Evolutionary conservation across 169 alveolate genomes (phyloP), one percentile per base, ranked within the genome.

Genomic region (Eimeria maxima): DNA sequence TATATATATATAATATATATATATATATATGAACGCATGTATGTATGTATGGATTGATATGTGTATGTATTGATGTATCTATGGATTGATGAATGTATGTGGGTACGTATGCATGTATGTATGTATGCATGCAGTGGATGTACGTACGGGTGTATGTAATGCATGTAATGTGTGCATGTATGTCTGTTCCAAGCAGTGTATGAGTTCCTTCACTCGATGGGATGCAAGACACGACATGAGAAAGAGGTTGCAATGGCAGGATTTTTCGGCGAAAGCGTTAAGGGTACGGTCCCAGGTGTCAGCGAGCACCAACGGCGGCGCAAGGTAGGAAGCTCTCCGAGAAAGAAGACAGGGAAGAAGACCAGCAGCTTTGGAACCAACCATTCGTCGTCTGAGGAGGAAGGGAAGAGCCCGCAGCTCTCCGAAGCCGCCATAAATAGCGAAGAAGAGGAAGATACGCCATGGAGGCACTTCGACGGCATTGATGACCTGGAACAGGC

Each of bases 131-230:
- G 38, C 38, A 33, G 1, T 33, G 38, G 1, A 33, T 33, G 38
- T 33, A 33, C 38, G 38, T 33, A 33, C 38, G 38, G 38, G 38
- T 33, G 38, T 33, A 33, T 33, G 38, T 33, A 33, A 33, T 0
- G 38, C 38, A 33, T 33, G 38, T 33, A 33, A 33, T 33, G 38
- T 33, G 38, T 33, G 38, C 38, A 33, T 87, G 81, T 87, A 67
- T 87, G 67, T 38, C 44, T 63, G 47, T 87, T n/a, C 33, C 4
- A 78, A 24, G 80, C 96, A 94, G 96, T 29, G 8, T 94, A 94
- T 50, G 93, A 94, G 63, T 83, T 94, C 22, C 89, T 94, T 16
- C 96, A 94, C 65, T 94, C 96, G 6, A 47, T 94, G 87, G 96
- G 96, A 1, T 94, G 96, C 88, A 67, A 84, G 94, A 94, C 96